A percentile compares a stretch with the other conserved stretches of the same genome.
Evolutionary conservation across 495 filamentous ascomycete genomes (phyloP).

Genomic region (Aspergillus sparsus): DNA sequence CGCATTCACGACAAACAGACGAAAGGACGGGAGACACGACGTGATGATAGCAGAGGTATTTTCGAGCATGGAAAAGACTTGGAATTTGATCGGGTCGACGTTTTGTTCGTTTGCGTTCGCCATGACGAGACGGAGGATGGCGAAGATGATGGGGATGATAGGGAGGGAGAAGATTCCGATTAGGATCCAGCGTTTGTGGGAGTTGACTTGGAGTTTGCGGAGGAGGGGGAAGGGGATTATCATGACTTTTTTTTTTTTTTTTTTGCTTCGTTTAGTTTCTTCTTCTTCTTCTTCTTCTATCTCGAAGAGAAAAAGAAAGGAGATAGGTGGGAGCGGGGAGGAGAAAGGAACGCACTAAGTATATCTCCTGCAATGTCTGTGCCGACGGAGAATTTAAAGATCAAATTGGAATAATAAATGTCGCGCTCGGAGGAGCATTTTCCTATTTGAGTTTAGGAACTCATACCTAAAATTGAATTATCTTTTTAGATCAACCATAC

Average conservation of each 20-base stretch:
- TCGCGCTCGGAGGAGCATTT: neutral
- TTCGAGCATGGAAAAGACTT: neutral
- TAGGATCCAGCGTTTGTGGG: neutral
- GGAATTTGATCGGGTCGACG: conserved; percentile 5
- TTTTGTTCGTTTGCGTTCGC: conserved; percentile 1
- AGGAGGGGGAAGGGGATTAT: conserved; percentile 1
- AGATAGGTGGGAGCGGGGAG: neutral
- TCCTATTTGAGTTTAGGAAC: neutral
- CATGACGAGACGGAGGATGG: conserved; percentile 1
- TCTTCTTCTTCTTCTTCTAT: neutral
- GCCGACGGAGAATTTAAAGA: conserved; percentile 2
- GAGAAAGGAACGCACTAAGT: neutral
- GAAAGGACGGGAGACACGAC: neutral
- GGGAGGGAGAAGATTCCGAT: neutral
- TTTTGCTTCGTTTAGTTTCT: no score
- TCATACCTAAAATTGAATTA: no score
- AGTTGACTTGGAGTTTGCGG: neutral
- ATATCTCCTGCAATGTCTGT: conserved; percentile 1
- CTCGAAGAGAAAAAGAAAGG: no score
- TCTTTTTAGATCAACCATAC: neutral
- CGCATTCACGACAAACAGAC: neutral
- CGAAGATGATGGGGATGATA: neutral
- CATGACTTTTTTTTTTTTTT: no score
- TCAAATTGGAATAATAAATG: neutral
- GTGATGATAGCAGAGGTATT: neutral